Base-by-base conservation (phyloP, 352 stramenopile genomes). In the Pythium biforme region DNA sequence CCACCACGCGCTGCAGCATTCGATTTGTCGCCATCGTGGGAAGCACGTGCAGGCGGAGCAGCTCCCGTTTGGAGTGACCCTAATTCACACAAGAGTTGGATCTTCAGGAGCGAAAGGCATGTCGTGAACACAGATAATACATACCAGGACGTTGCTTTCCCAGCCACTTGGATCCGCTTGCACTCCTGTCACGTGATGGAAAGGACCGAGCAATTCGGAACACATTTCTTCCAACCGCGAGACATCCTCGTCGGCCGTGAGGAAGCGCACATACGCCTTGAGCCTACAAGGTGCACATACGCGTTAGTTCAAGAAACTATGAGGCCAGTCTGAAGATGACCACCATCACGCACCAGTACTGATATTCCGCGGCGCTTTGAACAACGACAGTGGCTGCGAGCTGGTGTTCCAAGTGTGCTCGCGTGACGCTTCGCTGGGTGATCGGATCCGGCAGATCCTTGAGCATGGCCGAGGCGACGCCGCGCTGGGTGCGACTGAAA, bases 391-490 rank as follows among this genome's bases (percentile, higher is more conserved):
- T 64, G 19, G 81, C 68, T 9, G 83, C 83, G 20, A 93, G 70
- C 59, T 95, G 87, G 49, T 95, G 87, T 61, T 95, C 87, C 14
- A 95, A 69, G 62, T 95, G 87, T 19, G 83, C 81, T 20, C 87
- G 79, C 10, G 87, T 95, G 23, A 95, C 71, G 49, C 89, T 92
- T 49, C 84, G 81, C 69, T 95, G 87, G 46, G 83, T 77, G 19
- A 92, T 59, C 2, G 82, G 68, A 52, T 95, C 85, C 0, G 79
- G 80, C 71, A 92, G 84, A 15, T 78, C 77, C 15, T 76, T 76
- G 9, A 95, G 66, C 81, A 94, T 90, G 22, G 74, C 79, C 2
- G 82, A 90, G 54, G 77, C 71, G 15, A 88, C 75, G 39, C 81
- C 79, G 54, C 78, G 76, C 48, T 91, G 81, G 8, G 65, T 86